Evolutionary conservation across 2,329 filamentous ascomycete species (phyloP), one percentile per base, ranked within the genome.

Genomic region (Fonsecaea erecta): DNA sequence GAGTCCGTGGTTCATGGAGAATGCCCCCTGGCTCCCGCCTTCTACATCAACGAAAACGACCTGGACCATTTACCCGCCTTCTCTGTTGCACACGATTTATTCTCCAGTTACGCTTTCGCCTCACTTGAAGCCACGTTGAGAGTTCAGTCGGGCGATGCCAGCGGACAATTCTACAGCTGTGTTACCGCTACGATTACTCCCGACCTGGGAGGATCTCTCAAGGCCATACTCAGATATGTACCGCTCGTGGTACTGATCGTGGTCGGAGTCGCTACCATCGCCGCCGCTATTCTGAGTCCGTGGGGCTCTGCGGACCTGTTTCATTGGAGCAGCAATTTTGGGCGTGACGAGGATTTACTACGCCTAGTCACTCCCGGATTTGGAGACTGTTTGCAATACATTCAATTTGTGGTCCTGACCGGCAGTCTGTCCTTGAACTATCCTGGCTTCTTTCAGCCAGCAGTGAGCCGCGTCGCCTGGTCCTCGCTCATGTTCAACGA

Each of bases 261-360:
- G 46, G 91, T 96, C 52, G 95, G 88, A 1, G 77, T 93, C 64
- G 92, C 93, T 14, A 97, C 94, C 6, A 82, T 93, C 37, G 88
- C 92, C 70, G 93, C 95, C 2, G 91, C 88, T 56, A 91, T 96
- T 40, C 94, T 88, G 75, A 97, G 93, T 74, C 95, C 95, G 0
- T 99, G 95, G 94, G 95, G 95, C 21, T 91, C 92, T 1, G 87
- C 87, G 7, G 91, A 99, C 75, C 84, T 94, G 21, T 98, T 98
- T 76, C 89, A 91, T 71, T 99, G 94, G 93, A 93, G 92, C n/a
- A 96, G 92, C 74, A 99, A 99, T 75, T 98, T 96, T 75, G 95
- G 95, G 37, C 88, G 94, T 71, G 95, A 99, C 72, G 91, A 92
- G 67, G 95, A 99, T 78, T 82, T 97, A 70, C 83, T 99, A 60